phyloP scores from a whole-genome alignment of 192 early-diverging fungal species.

The Backusella morwellensis region DNA sequence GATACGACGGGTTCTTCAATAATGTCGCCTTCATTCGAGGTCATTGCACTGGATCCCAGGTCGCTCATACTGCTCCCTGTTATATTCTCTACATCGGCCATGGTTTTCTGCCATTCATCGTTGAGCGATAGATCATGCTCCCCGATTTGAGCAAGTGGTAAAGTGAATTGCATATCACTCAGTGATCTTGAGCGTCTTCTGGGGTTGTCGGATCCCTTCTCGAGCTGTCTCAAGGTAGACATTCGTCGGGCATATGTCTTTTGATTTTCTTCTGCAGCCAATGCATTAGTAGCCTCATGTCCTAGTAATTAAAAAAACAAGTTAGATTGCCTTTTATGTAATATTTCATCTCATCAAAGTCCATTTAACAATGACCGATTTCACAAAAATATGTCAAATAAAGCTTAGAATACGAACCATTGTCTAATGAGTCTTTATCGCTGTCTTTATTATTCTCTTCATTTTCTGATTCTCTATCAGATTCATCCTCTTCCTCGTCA shows the following conservation, averaged over 20 bases:
- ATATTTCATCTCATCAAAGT: neutral
- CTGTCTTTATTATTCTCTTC: neutral
- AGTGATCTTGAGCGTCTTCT: slow-evolving; percentile 20
- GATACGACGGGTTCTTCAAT: neutral
- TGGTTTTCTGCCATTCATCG: slow-evolving; percentile 11
- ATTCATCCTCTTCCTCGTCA: slow-evolving; percentile 3
- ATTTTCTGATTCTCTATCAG: slow-evolving; percentile 22
- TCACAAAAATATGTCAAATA: neutral
- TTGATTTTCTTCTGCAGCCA: neutral
- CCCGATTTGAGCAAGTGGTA: neutral
- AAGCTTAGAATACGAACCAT: neutral
- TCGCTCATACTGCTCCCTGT: neutral
- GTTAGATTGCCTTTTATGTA: slow-evolving; percentile 12
- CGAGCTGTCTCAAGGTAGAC: slow-evolving; percentile 25
- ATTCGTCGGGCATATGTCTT: slow-evolving; percentile 16
- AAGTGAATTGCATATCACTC: slow-evolving; percentile 9
- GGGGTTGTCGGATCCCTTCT: slow-evolving; percentile 6
- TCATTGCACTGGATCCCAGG: neutral
- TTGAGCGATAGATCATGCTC: neutral
- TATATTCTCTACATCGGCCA: slow-evolving; percentile 9
- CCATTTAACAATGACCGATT: neutral
- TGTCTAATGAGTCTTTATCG: neutral
- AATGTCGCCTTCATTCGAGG: neutral
- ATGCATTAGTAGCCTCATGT: neutral
- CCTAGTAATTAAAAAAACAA: slow-evolving; percentile 1